Evolutionary conservation across 495 filamentous ascomycete species (phyloP), one percentile per base, ranked within the genome.

Genomic region (Aspergillus egyptiacus): DNA sequence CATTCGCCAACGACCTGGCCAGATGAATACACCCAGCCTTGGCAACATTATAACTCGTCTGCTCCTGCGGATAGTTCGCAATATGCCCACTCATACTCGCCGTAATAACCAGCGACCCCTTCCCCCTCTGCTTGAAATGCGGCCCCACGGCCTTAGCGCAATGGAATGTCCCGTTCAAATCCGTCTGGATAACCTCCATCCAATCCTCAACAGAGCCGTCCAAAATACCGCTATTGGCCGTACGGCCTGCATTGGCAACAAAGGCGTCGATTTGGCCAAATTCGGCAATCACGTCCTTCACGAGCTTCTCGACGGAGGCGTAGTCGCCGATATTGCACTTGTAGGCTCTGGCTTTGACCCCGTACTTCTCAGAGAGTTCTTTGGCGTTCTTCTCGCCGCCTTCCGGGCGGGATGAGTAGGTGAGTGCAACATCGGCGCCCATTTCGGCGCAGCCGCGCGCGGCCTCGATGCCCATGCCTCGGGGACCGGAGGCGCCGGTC

Each of bases 41-140:
- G 55, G 84, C 83, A 23, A 84, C 82, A 60, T 89, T 89, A 73
- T 89, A 89, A n/a, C 74, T 78, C 10, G 83, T 86, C 66, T 89
- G 85, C 62, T 87, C 82, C 63, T 87, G 84, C 2, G 85, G 85
- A 68, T 73, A 86, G 64, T 89, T 89, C 67, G 78, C 85, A 48
- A 88, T 82, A 66, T 85, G 84, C 11, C 84, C 85, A 19, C 75
- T 81, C 82, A 86, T 85, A 43, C 69, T 75, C 3, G 82, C 70
- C 11, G 82, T 86, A 50, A 83, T 79, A 65, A 86, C 74, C 58
- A 84, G 75, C 53, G 67, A 74, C 15, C 82, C 82, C 15, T 67
- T 77, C 24, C 76, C 74, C 25, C 74, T 74, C 65, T 82, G 59
- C 64, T 81, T 78, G 69, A 84, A 84, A 59, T 82, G 78, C 8